Percentiles rank a stretch among this genome's conserved stretches.
Conservation (phyloP, 169 alveolate species). For the Eimeria falciformis region DNA sequence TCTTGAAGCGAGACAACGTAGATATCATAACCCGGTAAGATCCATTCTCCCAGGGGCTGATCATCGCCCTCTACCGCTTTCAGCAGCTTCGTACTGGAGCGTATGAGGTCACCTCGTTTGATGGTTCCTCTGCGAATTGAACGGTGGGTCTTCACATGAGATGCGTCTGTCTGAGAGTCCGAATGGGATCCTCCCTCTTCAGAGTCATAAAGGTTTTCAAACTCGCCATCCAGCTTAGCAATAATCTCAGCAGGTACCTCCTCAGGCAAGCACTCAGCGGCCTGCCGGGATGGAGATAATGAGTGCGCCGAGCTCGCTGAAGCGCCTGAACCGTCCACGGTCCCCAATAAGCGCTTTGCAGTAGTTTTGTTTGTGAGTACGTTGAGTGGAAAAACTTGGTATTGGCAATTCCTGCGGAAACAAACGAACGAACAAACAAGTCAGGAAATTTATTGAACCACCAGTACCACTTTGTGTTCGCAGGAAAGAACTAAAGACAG, state of each 20-base stretch:
- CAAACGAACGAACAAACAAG: not conserved
- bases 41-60: slow-evolving; percentile 86
- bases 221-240: slow-evolving; percentile 8
- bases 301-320: not conserved
- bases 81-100: slow-evolving; percentile 23
- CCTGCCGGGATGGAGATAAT: not conserved
- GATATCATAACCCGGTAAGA: slow-evolving; percentile 86
- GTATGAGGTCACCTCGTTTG: not conserved
- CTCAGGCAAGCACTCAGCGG: slow-evolving; percentile 5
- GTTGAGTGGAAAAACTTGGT: slow-evolving; percentile 11
- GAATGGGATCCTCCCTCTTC: not conserved
- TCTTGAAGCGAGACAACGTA: slow-evolving; percentile 89
- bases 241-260: slow-evolving; percentile 8
- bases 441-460: no score
- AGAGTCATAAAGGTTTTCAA: not conserved
- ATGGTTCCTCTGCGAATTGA: not conserved
- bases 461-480: no score
- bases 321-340: not conserved
- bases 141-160: not conserved
- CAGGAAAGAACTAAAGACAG: no score
- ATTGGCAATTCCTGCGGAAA: slow-evolving; percentile 6
- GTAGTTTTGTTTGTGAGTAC: not conserved
- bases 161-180: not conserved
- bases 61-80: slow-evolving; percentile 71
- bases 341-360: not conserved